Conservation (phyloP, 345 rosid genomes). For the Pelargonium nanum region DNA sequence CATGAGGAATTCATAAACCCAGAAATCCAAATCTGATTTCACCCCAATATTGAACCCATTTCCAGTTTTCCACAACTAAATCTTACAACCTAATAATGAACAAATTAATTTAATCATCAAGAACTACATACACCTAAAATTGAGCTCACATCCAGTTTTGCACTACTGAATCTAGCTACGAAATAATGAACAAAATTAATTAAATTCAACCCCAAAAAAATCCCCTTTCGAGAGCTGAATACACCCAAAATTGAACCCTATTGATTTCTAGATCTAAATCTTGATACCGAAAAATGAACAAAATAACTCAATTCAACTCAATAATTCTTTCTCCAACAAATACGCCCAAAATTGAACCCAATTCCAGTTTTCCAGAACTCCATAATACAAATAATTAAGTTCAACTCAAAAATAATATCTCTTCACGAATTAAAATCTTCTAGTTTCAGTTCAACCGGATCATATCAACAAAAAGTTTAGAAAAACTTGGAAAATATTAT, state of each 20-base stretch:
- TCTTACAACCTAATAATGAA: no score
- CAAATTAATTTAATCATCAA: no score
- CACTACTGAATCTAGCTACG: background rate
- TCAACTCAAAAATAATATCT: no score
- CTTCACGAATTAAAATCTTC: no score
- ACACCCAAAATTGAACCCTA: conserved; percentile 1
- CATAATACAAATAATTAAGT: no score
- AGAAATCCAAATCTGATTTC: background rate
- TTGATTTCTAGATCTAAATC: background rate
- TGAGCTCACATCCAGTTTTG: background rate
- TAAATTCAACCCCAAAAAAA: no score
- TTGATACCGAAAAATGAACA: background rate
- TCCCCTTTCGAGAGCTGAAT: background rate
- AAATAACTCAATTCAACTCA: background rate
- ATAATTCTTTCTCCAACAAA: background rate
- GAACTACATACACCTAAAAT: background rate
- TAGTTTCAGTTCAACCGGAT: no score
- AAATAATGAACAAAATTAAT: no score
- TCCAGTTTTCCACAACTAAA: background rate
- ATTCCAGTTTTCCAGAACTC: no score
- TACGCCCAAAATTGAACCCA: no score
- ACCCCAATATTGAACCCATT: background rate
- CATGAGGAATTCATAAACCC: background rate
- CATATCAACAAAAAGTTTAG: no score
- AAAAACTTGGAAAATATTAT: no score